Percentiles rank a stretch among this genome's conserved stretches.
Conservation (phyloP, 352 stramenopile genomes). For the Peronosclerospora sorghi region DNA sequence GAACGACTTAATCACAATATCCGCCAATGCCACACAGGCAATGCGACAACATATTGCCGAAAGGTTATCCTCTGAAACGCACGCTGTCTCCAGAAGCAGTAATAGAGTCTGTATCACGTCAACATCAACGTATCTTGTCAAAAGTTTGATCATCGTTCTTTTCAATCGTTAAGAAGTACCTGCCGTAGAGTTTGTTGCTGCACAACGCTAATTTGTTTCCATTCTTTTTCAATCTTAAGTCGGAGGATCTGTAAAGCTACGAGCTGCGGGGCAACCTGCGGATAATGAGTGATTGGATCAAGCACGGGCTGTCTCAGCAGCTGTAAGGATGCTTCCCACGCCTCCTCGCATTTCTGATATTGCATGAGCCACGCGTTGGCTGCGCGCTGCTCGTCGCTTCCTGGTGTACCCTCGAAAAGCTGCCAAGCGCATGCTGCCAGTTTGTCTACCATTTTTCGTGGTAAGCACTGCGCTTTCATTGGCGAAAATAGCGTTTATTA, state of each 20-base stretch:
- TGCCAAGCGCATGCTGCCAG: constrained; percentile 41
- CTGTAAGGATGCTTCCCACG: constrained; percentile 44
- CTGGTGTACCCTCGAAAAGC: constrained; percentile 54
- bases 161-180: constrained; percentile 13
- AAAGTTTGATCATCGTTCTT: neutral
- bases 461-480: too few relatives aligned
- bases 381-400: constrained; percentile 34
- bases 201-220: constrained; percentile 22
- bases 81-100: constrained; percentile 26
- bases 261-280: constrained; percentile 27
- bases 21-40: constrained; percentile 33
- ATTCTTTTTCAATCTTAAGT: constrained; percentile 48
- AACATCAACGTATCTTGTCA: constrained; percentile 6
- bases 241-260: constrained; percentile 65
- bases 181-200: constrained; percentile 32
- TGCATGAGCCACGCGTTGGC: constrained; percentile 66
- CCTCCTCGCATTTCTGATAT: constrained; percentile 44
- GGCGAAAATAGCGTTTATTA: too few relatives aligned
- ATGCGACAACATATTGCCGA: constrained; percentile 29
- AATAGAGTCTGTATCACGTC: constrained; percentile 28
- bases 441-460: constrained; percentile 39
- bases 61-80: constrained; percentile 10
- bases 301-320: constrained; percentile 29
- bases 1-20: constrained; percentile 39
- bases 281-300: constrained; percentile 11